phyloP scores from a whole-genome alignment of 164 flowering plant species.

The Vitis rupestris region DNA sequence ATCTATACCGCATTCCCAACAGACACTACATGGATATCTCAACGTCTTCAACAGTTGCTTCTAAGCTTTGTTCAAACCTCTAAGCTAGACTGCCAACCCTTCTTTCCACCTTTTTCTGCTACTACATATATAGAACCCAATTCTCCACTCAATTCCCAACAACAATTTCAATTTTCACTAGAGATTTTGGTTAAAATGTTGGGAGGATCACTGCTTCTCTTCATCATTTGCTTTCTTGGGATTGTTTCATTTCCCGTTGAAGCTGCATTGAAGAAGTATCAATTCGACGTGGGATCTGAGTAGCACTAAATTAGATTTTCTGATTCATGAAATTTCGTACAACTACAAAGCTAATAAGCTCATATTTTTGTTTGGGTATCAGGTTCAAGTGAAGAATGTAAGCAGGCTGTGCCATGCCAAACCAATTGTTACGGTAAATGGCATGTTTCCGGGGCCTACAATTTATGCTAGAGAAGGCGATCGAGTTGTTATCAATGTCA shows the following conservation, averaged over 20 bases:
- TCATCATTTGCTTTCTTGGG: constrained; percentile 22
- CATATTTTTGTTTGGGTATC: background rate
- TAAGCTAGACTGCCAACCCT: too few species aligned
- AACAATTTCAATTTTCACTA: too few species aligned
- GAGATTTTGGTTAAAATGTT: too few species aligned
- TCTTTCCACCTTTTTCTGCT: too few species aligned
- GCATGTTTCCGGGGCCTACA: constrained; percentile 19
- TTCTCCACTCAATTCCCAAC: too few species aligned
- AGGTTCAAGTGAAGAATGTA: constrained; percentile 18
- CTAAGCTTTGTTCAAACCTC: too few species aligned
- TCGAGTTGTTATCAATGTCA: constrained; percentile 15
- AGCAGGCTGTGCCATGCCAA: constrained; percentile 18
- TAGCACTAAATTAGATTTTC: background rate
- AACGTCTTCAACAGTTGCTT: too few species aligned
- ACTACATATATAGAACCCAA: too few species aligned
- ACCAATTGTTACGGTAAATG: constrained; percentile 17
- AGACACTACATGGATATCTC: too few species aligned
- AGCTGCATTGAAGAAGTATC: constrained; percentile 46
- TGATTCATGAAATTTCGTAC: background rate
- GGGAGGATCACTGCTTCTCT: constrained; percentile 6
- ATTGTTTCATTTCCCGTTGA: constrained; percentile 17
- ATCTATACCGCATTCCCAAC: too few species aligned
- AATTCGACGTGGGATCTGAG: constrained; percentile 37
- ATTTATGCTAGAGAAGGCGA: constrained; percentile 20
- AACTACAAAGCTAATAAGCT: background rate